phyloP scores from a whole-genome alignment of 345 rosid genomes.

The Gynandropsis gynandra region DNA sequence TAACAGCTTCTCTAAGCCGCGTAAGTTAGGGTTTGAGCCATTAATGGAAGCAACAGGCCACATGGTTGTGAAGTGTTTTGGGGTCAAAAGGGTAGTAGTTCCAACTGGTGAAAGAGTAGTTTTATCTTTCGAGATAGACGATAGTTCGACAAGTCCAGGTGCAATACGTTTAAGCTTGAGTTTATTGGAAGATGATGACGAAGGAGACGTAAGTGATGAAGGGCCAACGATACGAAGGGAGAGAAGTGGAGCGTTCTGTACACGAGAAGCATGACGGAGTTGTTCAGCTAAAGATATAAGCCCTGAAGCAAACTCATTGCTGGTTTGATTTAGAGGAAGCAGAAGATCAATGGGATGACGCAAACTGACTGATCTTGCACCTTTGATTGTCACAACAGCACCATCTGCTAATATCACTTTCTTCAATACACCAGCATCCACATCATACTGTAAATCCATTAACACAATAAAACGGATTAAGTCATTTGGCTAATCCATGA shows the following conservation, averaged over 20 bases:
- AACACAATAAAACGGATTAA: constrained; percentile 5
- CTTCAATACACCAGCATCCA: constrained; percentile 88
- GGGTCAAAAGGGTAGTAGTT: constrained; percentile 49
- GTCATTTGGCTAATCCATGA: neutral
- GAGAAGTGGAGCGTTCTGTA: constrained; percentile 46
- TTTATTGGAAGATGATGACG: constrained; percentile 44
- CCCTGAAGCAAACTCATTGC: constrained; percentile 70
- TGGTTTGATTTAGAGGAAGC: constrained; percentile 61
- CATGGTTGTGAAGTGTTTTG: constrained; percentile 66
- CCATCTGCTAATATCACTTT: constrained; percentile 88
- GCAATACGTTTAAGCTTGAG: constrained; percentile 89
- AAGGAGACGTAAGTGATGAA: constrained; percentile 58
- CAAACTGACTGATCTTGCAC: constrained; percentile 91
- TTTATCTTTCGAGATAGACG: constrained; percentile 37
- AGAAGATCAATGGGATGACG: constrained; percentile 81
- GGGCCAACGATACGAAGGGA: constrained; percentile 93
- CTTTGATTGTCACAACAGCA: constrained; percentile 81
- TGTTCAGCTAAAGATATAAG: constrained; percentile 72
- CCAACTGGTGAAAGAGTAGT: constrained; percentile 32
- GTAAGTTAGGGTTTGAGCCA: constrained; percentile 61
- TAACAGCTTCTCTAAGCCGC: constrained; percentile 67
- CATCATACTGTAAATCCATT: constrained; percentile 68
- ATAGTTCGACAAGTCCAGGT: constrained; percentile 79
- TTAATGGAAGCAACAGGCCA: constrained; percentile 87
- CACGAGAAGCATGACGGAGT: constrained; percentile 47